Conservation (phyloP, 805 yeast genomes). For the Tetrapisispora taiwanensis region DNA sequence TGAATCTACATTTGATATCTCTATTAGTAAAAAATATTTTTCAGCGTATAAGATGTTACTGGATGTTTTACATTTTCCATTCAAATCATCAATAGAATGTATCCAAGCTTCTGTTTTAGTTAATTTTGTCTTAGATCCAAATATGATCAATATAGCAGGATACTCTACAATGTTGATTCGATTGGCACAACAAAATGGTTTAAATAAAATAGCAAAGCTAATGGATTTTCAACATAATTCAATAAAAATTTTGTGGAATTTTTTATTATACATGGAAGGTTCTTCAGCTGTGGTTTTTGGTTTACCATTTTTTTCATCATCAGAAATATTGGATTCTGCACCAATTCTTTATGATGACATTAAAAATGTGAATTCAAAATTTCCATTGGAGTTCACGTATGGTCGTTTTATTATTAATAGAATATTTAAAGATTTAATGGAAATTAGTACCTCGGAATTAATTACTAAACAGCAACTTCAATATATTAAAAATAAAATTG, state of each 20-base stretch:
- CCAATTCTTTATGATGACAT: slow-evolving; percentile 6
- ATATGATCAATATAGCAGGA: slow-evolving; percentile 19
- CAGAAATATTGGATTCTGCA: slow-evolving; percentile 6
- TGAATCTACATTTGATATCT: slow-evolving; percentile 8
- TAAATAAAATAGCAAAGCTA: slow-evolving; percentile 9
- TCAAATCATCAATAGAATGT: slow-evolving; percentile 14
- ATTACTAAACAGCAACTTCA: slow-evolving; percentile 3
- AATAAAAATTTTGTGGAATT: slow-evolving; percentile 15
- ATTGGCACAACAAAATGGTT: slow-evolving; percentile 20
- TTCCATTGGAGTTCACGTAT: slow-evolving; percentile 15
- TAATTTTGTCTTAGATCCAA: slow-evolving; percentile 23
- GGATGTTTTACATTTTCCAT: slow-evolving; percentile 15
- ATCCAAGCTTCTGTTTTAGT: slow-evolving; percentile 17
- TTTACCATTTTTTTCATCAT: slow-evolving; percentile 15
- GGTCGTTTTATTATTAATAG: slow-evolving; percentile 19
- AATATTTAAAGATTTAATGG: slow-evolving; percentile 16
- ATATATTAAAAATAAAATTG: slow-evolving; percentile 2
- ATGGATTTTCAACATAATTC: background rate
- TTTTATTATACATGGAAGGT: slow-evolving; percentile 21
- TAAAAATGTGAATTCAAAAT: background rate
- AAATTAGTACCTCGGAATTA: slow-evolving; percentile 6
- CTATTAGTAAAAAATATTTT: slow-evolving; percentile 19
- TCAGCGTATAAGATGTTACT: slow-evolving; percentile 13
- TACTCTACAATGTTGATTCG: slow-evolving; percentile 22
- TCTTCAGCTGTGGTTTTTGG: slow-evolving; percentile 26